A percentile compares a stretch with the other conserved stretches of the same genome.
Conservation (phyloP, 2,329 filamentous ascomycete genomes). For the Diaporthe ampelina region DNA sequence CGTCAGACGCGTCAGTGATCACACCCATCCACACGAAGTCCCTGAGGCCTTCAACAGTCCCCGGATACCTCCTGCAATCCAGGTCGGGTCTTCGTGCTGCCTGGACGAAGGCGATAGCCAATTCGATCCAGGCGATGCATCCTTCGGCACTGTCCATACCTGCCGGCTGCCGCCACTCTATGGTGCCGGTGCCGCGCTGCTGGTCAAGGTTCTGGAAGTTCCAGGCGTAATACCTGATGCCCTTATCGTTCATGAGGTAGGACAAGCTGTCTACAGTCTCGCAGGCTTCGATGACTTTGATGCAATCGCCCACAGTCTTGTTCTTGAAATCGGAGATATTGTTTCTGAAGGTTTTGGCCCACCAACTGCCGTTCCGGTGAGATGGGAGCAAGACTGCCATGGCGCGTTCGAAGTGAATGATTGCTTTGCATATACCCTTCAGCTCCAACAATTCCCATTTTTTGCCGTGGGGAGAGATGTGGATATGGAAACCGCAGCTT, state of each 20-base stretch:
- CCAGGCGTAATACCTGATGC: neutral
- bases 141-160: neutral
- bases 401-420: neutral
- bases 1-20: too few species aligned
- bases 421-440: neutral
- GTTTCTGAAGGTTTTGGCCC: neutral
- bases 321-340: neutral
- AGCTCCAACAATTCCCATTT: neutral
- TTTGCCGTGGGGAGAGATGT: neutral
- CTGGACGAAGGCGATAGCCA: too few species aligned
- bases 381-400: neutral
- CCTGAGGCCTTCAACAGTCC: too few species aligned
- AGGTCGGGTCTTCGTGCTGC: too few species aligned
- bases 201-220: neutral
- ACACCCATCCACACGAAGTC: too few species aligned
- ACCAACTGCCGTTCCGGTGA: neutral
- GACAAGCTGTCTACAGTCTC: neutral
- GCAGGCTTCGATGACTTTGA: neutral
- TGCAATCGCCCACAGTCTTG: neutral
- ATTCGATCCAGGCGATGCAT: neutral
- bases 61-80: too few species aligned
- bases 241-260: neutral
- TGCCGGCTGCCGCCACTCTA: neutral
- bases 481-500: neutral
- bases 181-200: neutral